These are phyloP conservation scores for Calonectria honghensis DNA, from an alignment of 2,329 filamentous ascomycete species.

Conservation along the genomic window DNA sequence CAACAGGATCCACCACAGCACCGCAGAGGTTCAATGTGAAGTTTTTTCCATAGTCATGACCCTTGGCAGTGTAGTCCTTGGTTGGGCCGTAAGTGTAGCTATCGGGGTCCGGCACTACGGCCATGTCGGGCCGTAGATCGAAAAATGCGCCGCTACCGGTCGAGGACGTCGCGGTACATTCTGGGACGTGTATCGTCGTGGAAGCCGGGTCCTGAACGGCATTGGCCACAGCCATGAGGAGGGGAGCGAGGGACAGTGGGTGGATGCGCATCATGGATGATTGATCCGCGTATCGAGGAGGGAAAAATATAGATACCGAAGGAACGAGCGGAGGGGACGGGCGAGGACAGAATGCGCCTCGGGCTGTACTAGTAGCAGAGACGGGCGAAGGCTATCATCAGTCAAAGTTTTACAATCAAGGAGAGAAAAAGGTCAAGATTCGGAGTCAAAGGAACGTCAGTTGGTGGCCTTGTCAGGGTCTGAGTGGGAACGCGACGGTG, in stretches of 20 bases:
- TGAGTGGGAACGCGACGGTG: slow-evolving; percentile 14
- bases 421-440: background rate
- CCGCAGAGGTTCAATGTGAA: slow-evolving; percentile 90
- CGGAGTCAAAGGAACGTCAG: slow-evolving; percentile 37
- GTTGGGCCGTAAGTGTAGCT: slow-evolving; percentile 63
- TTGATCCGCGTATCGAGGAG: slow-evolving; percentile 17
- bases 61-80: slow-evolving; percentile 78
- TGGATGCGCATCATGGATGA: slow-evolving; percentile 54
- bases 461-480: slow-evolving; percentile 22
- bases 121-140: slow-evolving; percentile 74
- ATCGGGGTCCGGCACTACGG: slow-evolving; percentile 65
- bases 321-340: slow-evolving; percentile 8
- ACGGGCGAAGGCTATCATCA: slow-evolving; percentile 33
- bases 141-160: slow-evolving; percentile 75
- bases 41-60: slow-evolving; percentile 86
- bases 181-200: slow-evolving; percentile 65
- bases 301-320: background rate
- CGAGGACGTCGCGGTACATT: slow-evolving; percentile 74
- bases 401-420: slow-evolving; percentile 24
- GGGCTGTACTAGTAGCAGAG: slow-evolving; percentile 24
- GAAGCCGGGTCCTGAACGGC: slow-evolving; percentile 62
- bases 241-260: slow-evolving; percentile 57
- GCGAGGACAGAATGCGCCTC: slow-evolving; percentile 34
- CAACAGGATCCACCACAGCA: slow-evolving; percentile 80
- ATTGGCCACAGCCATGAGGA: slow-evolving; percentile 59